Evolutionary conservation across 2,329 filamentous ascomycete genomes (phyloP).

Genomic region (Verticillium zaregamsianum): DNA sequence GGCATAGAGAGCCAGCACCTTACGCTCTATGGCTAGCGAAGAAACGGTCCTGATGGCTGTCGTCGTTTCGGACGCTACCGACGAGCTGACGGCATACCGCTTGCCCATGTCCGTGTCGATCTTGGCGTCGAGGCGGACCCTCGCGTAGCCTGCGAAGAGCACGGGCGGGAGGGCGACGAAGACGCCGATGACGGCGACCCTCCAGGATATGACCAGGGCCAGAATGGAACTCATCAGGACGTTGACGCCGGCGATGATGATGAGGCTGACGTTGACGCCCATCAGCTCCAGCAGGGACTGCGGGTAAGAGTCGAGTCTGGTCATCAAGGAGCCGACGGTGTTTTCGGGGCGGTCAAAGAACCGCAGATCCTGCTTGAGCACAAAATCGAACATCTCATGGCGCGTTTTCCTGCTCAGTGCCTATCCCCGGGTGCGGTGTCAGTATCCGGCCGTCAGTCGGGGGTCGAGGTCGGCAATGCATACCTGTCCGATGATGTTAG

Average conservation of each 20-base stretch:
- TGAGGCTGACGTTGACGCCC: constrained; percentile 13
- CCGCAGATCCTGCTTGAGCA: constrained; percentile 9
- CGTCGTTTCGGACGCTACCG: constrained; percentile 12
- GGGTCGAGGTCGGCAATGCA: no score
- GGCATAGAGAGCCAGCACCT: not conserved
- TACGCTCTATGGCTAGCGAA: constrained; percentile 6
- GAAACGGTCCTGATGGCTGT: constrained; percentile 13
- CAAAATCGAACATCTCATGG: constrained; percentile 17
- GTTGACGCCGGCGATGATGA: constrained; percentile 12
- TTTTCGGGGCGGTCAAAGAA: constrained; percentile 20
- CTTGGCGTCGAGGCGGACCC: constrained; percentile 10
- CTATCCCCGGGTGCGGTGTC: not conserved
- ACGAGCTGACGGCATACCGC: constrained; percentile 10
- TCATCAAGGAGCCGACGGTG: constrained; percentile 18
- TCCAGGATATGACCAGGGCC: constrained; percentile 33
- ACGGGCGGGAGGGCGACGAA: constrained; percentile 17
- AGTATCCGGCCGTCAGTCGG: not conserved
- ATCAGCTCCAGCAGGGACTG: constrained; percentile 13
- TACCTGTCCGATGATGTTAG: constrained; percentile 7
- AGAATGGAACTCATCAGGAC: constrained; percentile 16
- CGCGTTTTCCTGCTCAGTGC: not conserved
- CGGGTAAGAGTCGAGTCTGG: constrained; percentile 17
- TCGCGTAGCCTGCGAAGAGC: constrained; percentile 10
- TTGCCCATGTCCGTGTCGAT: constrained; percentile 8
- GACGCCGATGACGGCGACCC: constrained; percentile 29